A percentile compares a stretch with the other conserved stretches of the same genome.
Evolutionary conservation across 208 protist species (phyloP).

Genomic region (Acanthamoeba castellanii): DNA sequence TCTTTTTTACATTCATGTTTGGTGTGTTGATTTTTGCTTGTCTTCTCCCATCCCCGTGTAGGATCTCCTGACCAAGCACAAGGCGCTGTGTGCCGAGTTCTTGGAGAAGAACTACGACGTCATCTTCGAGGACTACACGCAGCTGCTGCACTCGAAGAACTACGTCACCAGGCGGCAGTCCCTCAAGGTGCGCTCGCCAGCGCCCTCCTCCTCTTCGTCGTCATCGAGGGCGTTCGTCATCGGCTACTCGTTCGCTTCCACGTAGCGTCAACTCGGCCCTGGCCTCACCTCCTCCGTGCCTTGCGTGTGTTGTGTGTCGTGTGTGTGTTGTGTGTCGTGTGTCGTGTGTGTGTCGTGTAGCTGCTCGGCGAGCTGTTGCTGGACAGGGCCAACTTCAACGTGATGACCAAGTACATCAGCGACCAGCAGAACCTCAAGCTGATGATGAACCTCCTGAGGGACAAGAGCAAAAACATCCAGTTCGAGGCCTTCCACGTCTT

Average conservation of each 20-base stretch:
- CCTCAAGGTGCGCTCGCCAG: constrained; percentile 84
- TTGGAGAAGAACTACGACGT: constrained; percentile 91
- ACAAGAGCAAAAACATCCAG: constrained; percentile 92
- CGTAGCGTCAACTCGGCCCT: no score
- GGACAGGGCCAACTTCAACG: constrained; percentile 92
- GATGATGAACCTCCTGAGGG: constrained; percentile 95
- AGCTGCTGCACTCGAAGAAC: constrained; percentile 91
- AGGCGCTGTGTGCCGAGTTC: constrained; percentile 89
- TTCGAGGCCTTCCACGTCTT: constrained; percentile 97
- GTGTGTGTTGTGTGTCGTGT: no score
- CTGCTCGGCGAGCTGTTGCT: constrained; percentile 93
- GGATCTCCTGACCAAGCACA: constrained; percentile 92
- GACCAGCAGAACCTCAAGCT: constrained; percentile 91
- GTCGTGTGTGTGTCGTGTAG: no score
- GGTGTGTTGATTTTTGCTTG: neutral
- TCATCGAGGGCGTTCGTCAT: no score
- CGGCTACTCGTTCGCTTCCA: no score
- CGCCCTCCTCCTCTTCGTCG: neutral
- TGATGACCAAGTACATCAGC: constrained; percentile 94
- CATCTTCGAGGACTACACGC: constrained; percentile 87
- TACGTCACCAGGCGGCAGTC: constrained; percentile 93
- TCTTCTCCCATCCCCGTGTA: no score
- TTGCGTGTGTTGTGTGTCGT: no score
- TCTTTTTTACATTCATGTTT: no score
- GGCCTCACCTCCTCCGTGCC: neutral